Base-by-base conservation (phyloP, 2,329 filamentous ascomycete species). In the Penicillium freii region DNA sequence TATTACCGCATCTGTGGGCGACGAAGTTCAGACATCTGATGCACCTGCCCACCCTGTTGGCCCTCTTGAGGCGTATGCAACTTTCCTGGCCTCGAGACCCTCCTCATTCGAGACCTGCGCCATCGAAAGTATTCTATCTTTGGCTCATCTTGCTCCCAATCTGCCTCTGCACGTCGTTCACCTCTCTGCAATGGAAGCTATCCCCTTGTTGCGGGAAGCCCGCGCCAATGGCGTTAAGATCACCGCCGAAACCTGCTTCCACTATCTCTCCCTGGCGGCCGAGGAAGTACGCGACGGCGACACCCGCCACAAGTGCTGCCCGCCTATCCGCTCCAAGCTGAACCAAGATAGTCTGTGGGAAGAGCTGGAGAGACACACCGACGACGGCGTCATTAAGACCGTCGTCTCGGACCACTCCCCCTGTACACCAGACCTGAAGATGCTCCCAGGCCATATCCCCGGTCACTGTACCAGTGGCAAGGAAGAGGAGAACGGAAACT, bases 361-460 rank as follows among this genome's bases (percentile, higher is more conserved):
- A 8, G 94, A 97, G 75, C 80, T 99, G 9, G 70, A 76, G 51
- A 71, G 73, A 62, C 64, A 78, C 69, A 78, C 81, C 34, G 80
- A 81, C 0, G 87, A 92, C 67, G 91, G 91, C 10, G 91, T 95
- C 63, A 92, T 99, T 74, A 84, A 87, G 70, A 97, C 94, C 0
- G 84, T 99, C 31, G 94, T 99, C 2, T 95, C 90, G 0, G 94
- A 97, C 71, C 94, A 99, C 80, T 96, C 91, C 5, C 94, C 94
- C 6, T 97, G 94, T 80, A 97, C 94, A 4, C 93, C 94, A 0
- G 87, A 96, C 71, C 83, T 99, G 53, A 99, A 99, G 76, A 84
- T 96, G 19, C 84, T 97, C 0, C 92, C 93, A 0, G 74, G 81
- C 0, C 83, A 88, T 64, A 81, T 94, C n/a, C 84, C 81, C 17